Evolutionary conservation across 495 filamentous ascomycete genomes (phyloP).

Genomic region (Talaromyces thailandensis): DNA sequence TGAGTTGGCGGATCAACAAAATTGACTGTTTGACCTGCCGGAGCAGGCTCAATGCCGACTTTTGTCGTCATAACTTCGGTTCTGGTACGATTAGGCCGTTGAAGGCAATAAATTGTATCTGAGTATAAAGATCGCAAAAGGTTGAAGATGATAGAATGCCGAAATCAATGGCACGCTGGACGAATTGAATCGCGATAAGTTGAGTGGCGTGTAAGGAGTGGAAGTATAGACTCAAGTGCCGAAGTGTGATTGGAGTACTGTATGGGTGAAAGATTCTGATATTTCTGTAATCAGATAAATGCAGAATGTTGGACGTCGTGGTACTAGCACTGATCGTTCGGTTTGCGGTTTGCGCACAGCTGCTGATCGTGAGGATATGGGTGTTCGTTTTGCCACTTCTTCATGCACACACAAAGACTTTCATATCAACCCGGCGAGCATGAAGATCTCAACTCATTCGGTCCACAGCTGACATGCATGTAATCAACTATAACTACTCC

Average conservation of each 20-base stretch:
- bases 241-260: not conserved
- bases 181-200: not conserved
- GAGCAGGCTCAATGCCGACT: not conserved
- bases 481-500: not conserved
- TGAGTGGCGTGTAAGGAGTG: not conserved
- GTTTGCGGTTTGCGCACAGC: not conserved
- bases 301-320: not conserved
- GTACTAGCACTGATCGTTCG: not conserved
- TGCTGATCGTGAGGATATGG: not conserved
- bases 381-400: not conserved
- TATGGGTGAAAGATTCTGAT: not conserved
- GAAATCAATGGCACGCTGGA: not conserved
- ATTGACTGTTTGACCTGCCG: not conserved
- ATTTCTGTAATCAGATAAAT: not conserved
- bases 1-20: not conserved
- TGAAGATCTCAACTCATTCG: not conserved
- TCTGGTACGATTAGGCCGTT: not conserved
- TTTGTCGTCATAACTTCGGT: not conserved
- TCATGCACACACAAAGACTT: not conserved
- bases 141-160: not conserved
- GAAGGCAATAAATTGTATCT: too few species aligned
- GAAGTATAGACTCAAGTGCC: not conserved
- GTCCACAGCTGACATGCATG: not conserved
- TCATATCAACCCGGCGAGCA: not conserved
- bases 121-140: not conserved